Evolutionary conservation across 768 basidiomycete species (phyloP).

Genomic region (Tricholoma hemisulphureum): DNA sequence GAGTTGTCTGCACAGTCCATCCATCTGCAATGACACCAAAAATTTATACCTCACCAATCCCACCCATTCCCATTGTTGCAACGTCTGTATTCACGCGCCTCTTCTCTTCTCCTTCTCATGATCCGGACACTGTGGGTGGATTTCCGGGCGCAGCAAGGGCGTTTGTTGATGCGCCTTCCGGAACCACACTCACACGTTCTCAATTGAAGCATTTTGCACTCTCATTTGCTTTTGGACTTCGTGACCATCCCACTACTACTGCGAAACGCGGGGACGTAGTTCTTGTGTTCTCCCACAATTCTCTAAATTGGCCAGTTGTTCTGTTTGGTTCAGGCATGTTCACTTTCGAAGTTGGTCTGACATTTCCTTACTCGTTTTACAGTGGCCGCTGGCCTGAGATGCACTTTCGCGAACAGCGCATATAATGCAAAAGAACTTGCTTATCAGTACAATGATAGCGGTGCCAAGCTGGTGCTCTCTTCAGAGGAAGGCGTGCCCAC

Average conservation of each 20-base stretch:
- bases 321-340: slow-evolving; percentile 44
- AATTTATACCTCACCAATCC: slow-evolving; percentile 48
- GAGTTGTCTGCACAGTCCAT: background rate
- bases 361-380: slow-evolving; percentile 1
- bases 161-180: slow-evolving; percentile 66
- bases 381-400: slow-evolving; percentile 65
- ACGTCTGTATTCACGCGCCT: slow-evolving; percentile 52
- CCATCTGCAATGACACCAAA: slow-evolving; percentile 33
- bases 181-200: slow-evolving; percentile 52
- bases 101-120: slow-evolving; percentile 30
- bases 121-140: slow-evolving; percentile 36
- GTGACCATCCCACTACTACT: slow-evolving; percentile 34
- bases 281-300: slow-evolving; percentile 71
- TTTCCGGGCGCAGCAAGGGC: slow-evolving; percentile 47
- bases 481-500: slow-evolving; percentile 58
- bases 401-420: slow-evolving; percentile 71
- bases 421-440: slow-evolving; percentile 69
- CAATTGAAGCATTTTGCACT: slow-evolving; percentile 54
- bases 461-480: slow-evolving; percentile 60
- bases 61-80: slow-evolving; percentile 36
- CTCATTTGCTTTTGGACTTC: slow-evolving; percentile 58
- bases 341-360: background rate
- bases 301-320: slow-evolving; percentile 48
- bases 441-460: slow-evolving; percentile 69
- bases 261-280: slow-evolving; percentile 53